Conservation (phyloP, 345 rosid species). For the Limnanthes douglasii region DNA sequence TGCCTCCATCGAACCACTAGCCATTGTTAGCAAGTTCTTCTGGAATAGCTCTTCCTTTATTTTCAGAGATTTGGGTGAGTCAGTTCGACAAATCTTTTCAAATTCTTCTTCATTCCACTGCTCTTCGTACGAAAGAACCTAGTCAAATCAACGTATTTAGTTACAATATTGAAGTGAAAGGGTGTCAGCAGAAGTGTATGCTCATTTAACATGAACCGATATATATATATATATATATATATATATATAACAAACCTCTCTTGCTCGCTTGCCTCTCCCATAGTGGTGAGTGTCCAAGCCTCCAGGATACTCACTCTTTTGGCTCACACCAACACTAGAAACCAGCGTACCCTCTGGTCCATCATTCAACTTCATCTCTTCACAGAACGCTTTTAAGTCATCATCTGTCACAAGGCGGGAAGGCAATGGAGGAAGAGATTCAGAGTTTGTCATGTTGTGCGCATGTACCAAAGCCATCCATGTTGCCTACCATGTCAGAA, state of each 20-base stretch:
- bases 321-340: constrained; percentile 41
- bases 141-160: constrained; percentile 4
- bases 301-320: constrained; percentile 55
- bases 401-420: constrained; percentile 82
- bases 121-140: constrained; percentile 94
- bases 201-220: constrained; percentile 1
- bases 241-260: constrained; percentile 59
- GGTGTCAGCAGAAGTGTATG: background rate
- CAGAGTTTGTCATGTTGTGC: constrained; percentile 24
- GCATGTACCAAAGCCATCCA: constrained; percentile 47
- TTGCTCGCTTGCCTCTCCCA: constrained; percentile 92
- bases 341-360: constrained; percentile 29
- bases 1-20: too few relatives aligned
- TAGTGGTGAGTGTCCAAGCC: constrained; percentile 56
- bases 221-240: too few relatives aligned
- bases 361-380: constrained; percentile 60
- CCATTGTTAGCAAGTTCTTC: constrained; percentile 24
- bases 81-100: constrained; percentile 80
- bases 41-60: constrained; percentile 33
- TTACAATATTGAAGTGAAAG: background rate
- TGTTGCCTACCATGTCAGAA: constrained; percentile 48
- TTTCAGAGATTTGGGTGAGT: constrained; percentile 53
- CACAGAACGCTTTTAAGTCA: constrained; percentile 53
- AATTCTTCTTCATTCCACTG: constrained; percentile 92
- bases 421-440: constrained; percentile 37